Evolutionary conservation across 495 filamentous ascomycete species (phyloP), one percentile per base, ranked within the genome.

Genomic region (Penicillium samsonianum): DNA sequence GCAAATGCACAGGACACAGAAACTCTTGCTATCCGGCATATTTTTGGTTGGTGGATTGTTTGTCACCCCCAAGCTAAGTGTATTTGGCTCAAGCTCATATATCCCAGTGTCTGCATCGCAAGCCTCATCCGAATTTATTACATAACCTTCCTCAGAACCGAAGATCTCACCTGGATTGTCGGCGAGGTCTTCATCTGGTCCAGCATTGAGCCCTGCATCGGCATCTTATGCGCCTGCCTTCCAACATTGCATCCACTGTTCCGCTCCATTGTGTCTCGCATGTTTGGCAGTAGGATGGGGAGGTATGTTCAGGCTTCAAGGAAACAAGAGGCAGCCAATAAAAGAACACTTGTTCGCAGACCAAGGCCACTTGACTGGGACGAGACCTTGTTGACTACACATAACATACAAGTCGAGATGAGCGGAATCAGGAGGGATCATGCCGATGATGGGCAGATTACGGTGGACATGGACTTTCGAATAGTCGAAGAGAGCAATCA

Each of bases 121-220:
- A 37, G 33, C 14, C 4, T 37, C 14, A 37, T 37, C 33, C 33
- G 33, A 5, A 16, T 37, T n/a, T 37, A 37, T 37, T 37, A 37
- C 33, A 37, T 37, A 5, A 37, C 33, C 6, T 37, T 37, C 33
- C 33, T 37, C 33, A 16, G 14, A 37, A n/a, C 14, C 14, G 1
- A 5, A 14, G 33, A 37, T n/a, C 6, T 16, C 14, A 37, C 33
- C 5, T 37, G 33, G 33, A n/a, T 37, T 14, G 30, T 33, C 14
- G 33, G 33, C 33, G 14, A 37, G 4, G 14, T 37, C 33, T 37
- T 37, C 33, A 14, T 37, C 33, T 37, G 33, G 33, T 37, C 33
- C 33, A 37, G 33, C 33, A 14, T 37, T 6, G 33, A 37, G 33
- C 33, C 33, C 41, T 33, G 10, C 37, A 50, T 58, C 59, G 59